Evolutionary conservation across 768 basidiomycete genomes (phyloP).

Genomic region (Lentinus tigrinus): DNA sequence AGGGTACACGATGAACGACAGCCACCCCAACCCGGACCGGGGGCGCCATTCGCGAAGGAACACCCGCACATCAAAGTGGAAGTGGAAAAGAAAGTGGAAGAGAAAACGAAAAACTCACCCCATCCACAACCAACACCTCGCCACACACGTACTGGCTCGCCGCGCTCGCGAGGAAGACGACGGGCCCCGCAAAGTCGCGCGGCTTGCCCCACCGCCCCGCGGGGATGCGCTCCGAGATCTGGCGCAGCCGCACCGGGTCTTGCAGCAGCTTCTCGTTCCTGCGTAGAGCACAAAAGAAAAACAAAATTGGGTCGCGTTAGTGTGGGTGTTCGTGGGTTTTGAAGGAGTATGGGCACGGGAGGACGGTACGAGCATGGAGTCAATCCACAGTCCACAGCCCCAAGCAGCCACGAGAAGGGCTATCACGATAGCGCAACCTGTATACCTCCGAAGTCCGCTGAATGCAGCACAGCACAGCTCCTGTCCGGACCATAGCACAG

Average conservation of each 20-base stretch:
- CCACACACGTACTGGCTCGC: slow-evolving; percentile 71
- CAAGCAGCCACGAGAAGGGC: too few species aligned
- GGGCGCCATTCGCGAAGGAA: background rate
- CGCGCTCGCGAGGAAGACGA: slow-evolving; percentile 62
- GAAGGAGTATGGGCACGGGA: background rate
- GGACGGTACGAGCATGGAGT: background rate
- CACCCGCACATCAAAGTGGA: background rate
- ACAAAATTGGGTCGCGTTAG: background rate
- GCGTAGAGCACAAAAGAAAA: slow-evolving; percentile 8
- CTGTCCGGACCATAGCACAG: too few species aligned
- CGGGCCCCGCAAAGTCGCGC: slow-evolving; percentile 63
- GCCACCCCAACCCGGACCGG: background rate
- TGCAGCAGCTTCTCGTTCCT: slow-evolving; percentile 67
- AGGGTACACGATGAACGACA: too few species aligned
- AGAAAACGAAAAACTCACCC: slow-evolving; percentile 45
- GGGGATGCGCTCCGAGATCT: slow-evolving; percentile 73
- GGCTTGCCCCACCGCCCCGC: slow-evolving; percentile 68
- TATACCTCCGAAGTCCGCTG: background rate
- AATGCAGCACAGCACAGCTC: too few species aligned
- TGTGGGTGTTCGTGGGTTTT: background rate
- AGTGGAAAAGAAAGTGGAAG: background rate
- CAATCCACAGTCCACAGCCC: too few species aligned
- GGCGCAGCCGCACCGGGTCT: slow-evolving; percentile 58
- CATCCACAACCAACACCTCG: slow-evolving; percentile 66
- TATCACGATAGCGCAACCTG: too few species aligned